Conservation (phyloP, 2,329 filamentous ascomycete species). For the Samsoniella hepiali region DNA sequence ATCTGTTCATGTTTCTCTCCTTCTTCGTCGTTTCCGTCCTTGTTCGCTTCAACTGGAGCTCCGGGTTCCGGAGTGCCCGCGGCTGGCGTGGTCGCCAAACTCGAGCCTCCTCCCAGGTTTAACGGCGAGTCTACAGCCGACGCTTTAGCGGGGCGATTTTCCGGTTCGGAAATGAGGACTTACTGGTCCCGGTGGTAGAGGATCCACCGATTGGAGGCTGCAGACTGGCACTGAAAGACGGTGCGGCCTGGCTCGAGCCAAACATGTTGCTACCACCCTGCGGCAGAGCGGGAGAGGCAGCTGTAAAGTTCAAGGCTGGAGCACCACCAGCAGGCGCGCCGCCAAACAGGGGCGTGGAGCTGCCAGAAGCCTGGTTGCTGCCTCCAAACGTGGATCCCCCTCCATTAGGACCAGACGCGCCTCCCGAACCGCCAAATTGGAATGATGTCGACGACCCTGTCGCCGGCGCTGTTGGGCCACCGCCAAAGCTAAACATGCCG, state of each 20-base stretch:
- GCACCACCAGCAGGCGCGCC: constrained; percentile 30
- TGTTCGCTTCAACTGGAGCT: constrained; percentile 42
- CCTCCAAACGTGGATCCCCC: constrained; percentile 28
- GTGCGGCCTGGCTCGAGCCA: constrained; percentile 34
- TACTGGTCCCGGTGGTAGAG: constrained; percentile 46
- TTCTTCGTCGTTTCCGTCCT: constrained; percentile 46
- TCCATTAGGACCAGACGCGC: constrained; percentile 24
- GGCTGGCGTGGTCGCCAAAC: constrained; percentile 58
- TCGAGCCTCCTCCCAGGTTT: constrained; percentile 57
- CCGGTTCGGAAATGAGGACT: constrained; percentile 40
- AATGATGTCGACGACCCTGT: constrained; percentile 32
- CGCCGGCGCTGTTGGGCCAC: constrained; percentile 28
- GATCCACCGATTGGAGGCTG: constrained; percentile 42
- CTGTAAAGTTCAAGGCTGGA: constrained; percentile 40
- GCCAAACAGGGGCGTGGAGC: constrained; percentile 31
- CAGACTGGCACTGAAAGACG: constrained; percentile 36
- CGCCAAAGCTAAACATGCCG: constrained; percentile 39
- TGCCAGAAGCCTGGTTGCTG: constrained; percentile 23
- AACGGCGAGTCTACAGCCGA: constrained; percentile 52
- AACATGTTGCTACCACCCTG: constrained; percentile 31
- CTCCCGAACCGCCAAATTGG: constrained; percentile 36
- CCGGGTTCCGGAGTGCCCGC: constrained; percentile 57
- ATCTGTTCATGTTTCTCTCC: constrained; percentile 65
- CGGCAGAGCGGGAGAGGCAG: constrained; percentile 29
- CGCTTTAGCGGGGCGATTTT: constrained; percentile 47